Conservation (phyloP, 1,284 basidiomycete species). For the Fomitopsis betulina region DNA sequence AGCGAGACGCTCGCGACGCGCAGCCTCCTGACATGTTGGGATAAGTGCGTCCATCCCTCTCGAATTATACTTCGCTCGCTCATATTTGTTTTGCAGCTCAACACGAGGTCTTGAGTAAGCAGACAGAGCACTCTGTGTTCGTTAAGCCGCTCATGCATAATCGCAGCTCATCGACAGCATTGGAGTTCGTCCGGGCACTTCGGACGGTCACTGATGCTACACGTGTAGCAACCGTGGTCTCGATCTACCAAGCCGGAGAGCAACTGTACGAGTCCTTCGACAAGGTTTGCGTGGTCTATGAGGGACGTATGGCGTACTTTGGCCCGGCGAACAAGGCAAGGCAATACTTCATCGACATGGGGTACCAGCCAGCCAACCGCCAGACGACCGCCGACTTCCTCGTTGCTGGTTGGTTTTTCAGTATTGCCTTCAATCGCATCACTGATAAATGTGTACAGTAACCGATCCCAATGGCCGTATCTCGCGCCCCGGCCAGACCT, state of each 20-base stretch:
- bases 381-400: constrained; percentile 60
- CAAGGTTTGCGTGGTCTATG: constrained; percentile 59
- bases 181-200: constrained; percentile 49
- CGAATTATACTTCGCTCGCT: constrained; percentile 6
- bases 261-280: constrained; percentile 44
- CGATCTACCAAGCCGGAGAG: constrained; percentile 57
- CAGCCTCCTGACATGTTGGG: constrained; percentile 60
- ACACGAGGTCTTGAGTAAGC: constrained; percentile 37
- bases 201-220: constrained; percentile 47
- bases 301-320: constrained; percentile 59
- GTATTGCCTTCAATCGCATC: neutral
- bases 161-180: constrained; percentile 46
- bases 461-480: constrained; percentile 42
- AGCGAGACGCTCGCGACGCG: constrained; percentile 60
- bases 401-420: constrained; percentile 25
- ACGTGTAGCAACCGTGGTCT: constrained; percentile 43
- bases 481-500: constrained; percentile 32
- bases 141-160: constrained; percentile 9
- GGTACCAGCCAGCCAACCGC: constrained; percentile 45
- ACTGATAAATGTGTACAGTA: constrained; percentile 22
- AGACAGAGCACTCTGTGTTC: neutral
- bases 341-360: constrained; percentile 55
- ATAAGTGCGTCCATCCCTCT: constrained; percentile 46
- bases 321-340: constrained; percentile 47
- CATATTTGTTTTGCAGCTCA: constrained; percentile 28